Base-by-base conservation (phyloP, 345 rosid species). In the Hypericum perforatum region DNA sequence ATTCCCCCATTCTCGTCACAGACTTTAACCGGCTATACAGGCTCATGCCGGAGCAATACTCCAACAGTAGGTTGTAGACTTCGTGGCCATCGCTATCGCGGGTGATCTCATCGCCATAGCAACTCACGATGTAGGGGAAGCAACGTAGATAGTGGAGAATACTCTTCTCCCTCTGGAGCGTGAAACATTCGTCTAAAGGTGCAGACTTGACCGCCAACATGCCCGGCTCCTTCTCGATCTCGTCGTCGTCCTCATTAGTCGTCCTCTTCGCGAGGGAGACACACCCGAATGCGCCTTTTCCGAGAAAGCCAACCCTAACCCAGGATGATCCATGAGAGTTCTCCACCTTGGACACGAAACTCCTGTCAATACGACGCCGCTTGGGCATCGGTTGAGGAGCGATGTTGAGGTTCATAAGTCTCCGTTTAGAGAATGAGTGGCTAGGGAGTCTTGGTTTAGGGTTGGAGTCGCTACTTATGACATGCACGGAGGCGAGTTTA, bases 121-220 rank as follows among this genome's bases (percentile, higher is more conserved):
- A 58, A 8, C 53, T 11, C 10, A 57, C 22, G 11, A 57, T 44
- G 16, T 57, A 7, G n/a, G 52, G 45, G 16, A 52, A 12, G 22
- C 11, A 6, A 15, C 11, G 4, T 9, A 58, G 62, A 10, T 58
- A 11, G 37, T 3, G 8, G 37, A 58, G 54, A 39, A 46, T 43
- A 7, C 13, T 37, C 8, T 37, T 39, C 39, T 58, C 54, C 8
- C 9, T 10, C 16, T 15, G 9, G 9, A 58, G 32, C 9, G 43
- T 7, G 6, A 10, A 58, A 38, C 14, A 14, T n/a, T 15, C 9
- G 38, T 16, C 16, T 16, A 8, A 5, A 0, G 53, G 4, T 11
- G 45, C 46, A 11, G 62, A 39, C 43, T 48, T 58, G 7, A 58
- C 54, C 37, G 50, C 59, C 8, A 56, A 11, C 3, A 10, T 16